phyloP scores from a whole-genome alignment of 768 basidiomycete genomes.

The Lactarius hengduanensis region DNA sequence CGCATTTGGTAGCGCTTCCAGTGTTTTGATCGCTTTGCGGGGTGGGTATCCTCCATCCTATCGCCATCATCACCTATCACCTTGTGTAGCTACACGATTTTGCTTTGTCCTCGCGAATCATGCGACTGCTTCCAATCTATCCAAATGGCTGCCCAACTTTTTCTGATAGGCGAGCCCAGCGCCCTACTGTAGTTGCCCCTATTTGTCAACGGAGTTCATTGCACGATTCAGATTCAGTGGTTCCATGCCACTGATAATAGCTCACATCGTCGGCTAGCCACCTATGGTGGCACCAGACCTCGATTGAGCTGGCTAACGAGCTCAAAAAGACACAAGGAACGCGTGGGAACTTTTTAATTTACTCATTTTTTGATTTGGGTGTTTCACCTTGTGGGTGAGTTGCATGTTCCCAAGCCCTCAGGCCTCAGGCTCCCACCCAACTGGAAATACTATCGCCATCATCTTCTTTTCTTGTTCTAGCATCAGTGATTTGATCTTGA shows the following conservation, averaged over 20 bases:
- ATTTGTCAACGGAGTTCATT: background rate
- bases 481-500: background rate
- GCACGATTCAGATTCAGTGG: too few species aligned
- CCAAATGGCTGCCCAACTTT: background rate
- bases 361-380: too few species aligned
- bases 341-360: too few species aligned
- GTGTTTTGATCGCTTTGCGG: background rate
- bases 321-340: too few species aligned
- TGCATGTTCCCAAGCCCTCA: background rate
- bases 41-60: background rate
- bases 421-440: too few species aligned
- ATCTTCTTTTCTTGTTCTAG: background rate
- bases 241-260: background rate
- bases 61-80: background rate
- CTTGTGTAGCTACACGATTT: too few species aligned
- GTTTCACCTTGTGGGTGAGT: too few species aligned
- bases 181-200: background rate
- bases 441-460: background rate
- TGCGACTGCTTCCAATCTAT: background rate
- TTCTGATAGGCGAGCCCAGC: background rate
- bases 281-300: too few species aligned
- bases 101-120: background rate
- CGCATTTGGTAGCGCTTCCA: background rate
- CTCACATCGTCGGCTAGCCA: too few species aligned
- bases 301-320: too few species aligned